Conservation (phyloP, 139 green algal species). For the Coelastrella sp. region DNA sequence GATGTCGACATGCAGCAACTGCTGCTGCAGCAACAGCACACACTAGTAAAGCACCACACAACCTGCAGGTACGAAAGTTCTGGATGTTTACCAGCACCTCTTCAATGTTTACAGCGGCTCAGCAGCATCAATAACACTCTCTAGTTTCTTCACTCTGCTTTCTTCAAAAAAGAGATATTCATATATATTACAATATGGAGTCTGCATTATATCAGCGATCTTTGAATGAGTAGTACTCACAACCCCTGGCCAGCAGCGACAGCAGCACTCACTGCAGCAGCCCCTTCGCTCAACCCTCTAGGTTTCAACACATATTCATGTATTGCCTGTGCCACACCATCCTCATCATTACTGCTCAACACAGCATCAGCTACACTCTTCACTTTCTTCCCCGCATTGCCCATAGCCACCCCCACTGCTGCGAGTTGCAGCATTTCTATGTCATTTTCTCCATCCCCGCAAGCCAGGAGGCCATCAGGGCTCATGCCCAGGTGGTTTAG, state of each 20-base stretch:
- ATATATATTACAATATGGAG: not conserved
- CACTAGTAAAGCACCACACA: no score
- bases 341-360: constrained; percentile 85
- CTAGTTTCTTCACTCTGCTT: no score
- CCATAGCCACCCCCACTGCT: constrained; percentile 86
- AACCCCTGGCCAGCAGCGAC: not conserved
- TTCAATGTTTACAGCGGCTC: not conserved
- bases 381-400: constrained; percentile 74
- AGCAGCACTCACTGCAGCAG: not conserved
- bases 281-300: not conserved
- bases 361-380: constrained; percentile 65
- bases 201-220: not conserved
- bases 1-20: no score
- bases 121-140: not conserved
- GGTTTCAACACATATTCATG: constrained; percentile 78
- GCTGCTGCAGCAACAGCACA: no score
- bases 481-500: constrained; percentile 63
- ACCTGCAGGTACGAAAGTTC: no score
- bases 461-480: constrained; percentile 65
- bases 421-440: constrained; percentile 89
- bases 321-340: constrained; percentile 91
- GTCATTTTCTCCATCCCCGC: constrained; percentile 82
- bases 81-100: no score
- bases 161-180: not conserved
- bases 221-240: not conserved